A percentile compares a stretch with the other conserved stretches of the same genome.
Conservation (phyloP, 352 stramenopile genomes). For the Phytophthora ohioensis region DNA sequence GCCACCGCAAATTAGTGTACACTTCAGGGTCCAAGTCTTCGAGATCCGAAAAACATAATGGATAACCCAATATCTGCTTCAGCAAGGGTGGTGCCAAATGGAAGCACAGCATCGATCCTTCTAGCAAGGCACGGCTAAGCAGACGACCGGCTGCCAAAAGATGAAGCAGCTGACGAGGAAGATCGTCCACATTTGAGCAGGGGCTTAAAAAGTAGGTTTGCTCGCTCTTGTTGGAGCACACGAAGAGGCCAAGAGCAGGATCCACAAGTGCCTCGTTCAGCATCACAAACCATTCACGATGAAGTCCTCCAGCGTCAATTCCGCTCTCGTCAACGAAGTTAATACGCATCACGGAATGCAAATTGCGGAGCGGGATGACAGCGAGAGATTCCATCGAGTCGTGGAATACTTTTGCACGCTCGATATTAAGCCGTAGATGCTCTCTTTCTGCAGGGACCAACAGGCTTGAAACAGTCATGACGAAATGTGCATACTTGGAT, state of each 20-base stretch:
- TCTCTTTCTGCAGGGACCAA: conserved; percentile 33
- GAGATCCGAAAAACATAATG: conserved; percentile 91
- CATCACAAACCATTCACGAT: conserved; percentile 81
- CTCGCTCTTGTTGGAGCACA: conserved; percentile 41
- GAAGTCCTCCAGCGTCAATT: conserved; percentile 68
- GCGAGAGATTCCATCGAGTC: conserved; percentile 49
- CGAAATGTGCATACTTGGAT: conserved; percentile 46
- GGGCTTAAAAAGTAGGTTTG: conserved; percentile 53
- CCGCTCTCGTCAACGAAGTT: conserved; percentile 70
- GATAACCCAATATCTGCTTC: conserved; percentile 94
- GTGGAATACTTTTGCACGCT: conserved; percentile 35
- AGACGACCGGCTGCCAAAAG: conserved; percentile 44
- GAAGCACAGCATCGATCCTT: conserved; percentile 89
- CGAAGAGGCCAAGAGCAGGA: conserved; percentile 38
- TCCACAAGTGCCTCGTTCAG: conserved; percentile 49
- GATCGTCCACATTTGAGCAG: conserved; percentile 31
- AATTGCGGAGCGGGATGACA: conserved; percentile 32
- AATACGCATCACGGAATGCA: conserved; percentile 50
- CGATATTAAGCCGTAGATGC: conserved; percentile 37
- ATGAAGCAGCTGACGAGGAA: conserved; percentile 41
- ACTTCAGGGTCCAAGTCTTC: conserved; percentile 57
- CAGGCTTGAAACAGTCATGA: conserved; percentile 25
- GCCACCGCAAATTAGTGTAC: conserved; percentile 52
- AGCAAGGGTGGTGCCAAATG: conserved; percentile 94
- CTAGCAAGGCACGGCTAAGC: conserved; percentile 53